phyloP scores from a whole-genome alignment of 768 basidiomycete genomes.

The Suillus ampliporus region DNA sequence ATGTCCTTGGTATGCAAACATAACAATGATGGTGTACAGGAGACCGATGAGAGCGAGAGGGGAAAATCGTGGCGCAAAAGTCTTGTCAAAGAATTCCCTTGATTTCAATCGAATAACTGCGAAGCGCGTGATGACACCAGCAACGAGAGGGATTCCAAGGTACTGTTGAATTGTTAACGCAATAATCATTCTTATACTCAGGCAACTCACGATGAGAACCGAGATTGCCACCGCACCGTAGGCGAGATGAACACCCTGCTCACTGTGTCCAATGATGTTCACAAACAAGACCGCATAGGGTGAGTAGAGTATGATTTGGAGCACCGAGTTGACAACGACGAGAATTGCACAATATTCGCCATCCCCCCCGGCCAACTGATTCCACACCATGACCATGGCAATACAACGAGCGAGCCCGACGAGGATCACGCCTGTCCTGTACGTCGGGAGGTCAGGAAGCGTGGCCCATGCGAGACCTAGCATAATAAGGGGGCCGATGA shows the following conservation, averaged over 20 bases:
- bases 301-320: conserved; percentile 75
- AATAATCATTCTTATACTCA: conserved; percentile 3
- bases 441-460: conserved; percentile 75
- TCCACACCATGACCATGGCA: conserved; percentile 86
- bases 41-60: conserved; percentile 76
- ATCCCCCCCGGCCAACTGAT: conserved; percentile 72
- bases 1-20: conserved; percentile 74
- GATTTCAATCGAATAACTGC: conserved; percentile 50
- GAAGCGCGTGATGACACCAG: conserved; percentile 74
- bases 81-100: conserved; percentile 53
- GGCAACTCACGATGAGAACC: conserved; percentile 68
- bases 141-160: conserved; percentile 79
- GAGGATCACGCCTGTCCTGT: conserved; percentile 81
- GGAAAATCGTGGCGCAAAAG: conserved; percentile 71
- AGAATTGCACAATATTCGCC: conserved; percentile 77
- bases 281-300: conserved; percentile 78
- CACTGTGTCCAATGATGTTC: conserved; percentile 62
- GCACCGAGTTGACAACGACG: conserved; percentile 77
- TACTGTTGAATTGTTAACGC: conserved; percentile 50
- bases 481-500: conserved; percentile 83
- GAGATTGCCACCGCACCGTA: conserved; percentile 68
- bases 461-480: conserved; percentile 87
- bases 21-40: conserved; percentile 79
- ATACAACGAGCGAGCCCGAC: conserved; percentile 56
- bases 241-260: conserved; percentile 47